These are phyloP conservation scores for Nakazawaea ishiwadae DNA, from an alignment of 805 yeast species.

Conservation along the genomic window DNA sequence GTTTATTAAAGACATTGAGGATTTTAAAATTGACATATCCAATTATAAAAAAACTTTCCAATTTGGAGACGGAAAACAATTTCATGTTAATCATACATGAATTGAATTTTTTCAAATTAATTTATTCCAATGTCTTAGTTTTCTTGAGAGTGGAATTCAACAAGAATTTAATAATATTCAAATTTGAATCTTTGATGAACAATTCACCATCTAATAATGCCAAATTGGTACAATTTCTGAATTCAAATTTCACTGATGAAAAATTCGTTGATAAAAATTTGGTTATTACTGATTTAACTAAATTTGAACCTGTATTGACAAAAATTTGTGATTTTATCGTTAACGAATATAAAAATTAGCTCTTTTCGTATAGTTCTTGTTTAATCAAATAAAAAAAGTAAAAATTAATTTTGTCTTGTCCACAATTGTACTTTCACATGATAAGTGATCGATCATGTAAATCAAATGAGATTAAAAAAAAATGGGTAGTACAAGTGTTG, in stretches of 20 bases:
- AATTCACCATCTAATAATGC: background rate
- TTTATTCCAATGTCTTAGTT: background rate
- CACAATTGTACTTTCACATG: too few species aligned
- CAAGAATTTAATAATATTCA: background rate
- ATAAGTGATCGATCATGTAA: too few species aligned
- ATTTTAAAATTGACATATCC: slow-evolving; percentile 8
- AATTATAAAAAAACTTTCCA: slow-evolving; percentile 3
- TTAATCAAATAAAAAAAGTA: too few species aligned
- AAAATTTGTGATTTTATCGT: background rate
- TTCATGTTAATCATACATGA: slow-evolving; percentile 8
- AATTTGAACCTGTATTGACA: background rate
- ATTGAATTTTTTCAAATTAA: slow-evolving; percentile 6
- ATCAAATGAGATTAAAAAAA: too few species aligned
- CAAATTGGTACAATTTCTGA: background rate
- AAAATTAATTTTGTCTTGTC: too few species aligned
- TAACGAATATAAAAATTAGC: background rate
- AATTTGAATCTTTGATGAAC: slow-evolving; percentile 2
- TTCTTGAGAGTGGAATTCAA: slow-evolving; percentile 3
- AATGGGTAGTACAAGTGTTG: background rate
- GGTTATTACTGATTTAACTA: background rate
- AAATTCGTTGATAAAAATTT: background rate
- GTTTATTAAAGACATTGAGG: slow-evolving; percentile 5
- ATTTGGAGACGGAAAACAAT: background rate
- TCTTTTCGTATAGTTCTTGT: too few species aligned
- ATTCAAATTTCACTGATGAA: background rate